Evolutionary conservation across 2,329 filamentous ascomycete genomes (phyloP).

Genomic region (Pyricularia grisea): DNA sequence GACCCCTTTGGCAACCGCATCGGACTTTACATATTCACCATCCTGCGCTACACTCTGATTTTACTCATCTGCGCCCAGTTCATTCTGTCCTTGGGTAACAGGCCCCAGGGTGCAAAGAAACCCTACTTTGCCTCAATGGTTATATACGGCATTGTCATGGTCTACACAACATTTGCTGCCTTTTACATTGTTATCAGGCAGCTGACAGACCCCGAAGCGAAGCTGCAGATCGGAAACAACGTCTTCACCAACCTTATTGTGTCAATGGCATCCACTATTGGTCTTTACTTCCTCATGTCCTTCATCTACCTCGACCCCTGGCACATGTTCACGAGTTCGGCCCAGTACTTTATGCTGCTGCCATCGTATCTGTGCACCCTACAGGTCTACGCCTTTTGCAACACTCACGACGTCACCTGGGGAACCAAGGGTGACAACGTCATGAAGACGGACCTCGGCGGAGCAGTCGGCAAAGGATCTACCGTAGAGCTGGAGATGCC

Average conservation of each 20-base stretch:
- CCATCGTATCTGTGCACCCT: conserved; percentile 94
- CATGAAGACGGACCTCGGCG: conserved; percentile 82
- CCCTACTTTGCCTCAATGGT: conserved; percentile 85
- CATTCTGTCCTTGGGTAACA: conserved; percentile 91
- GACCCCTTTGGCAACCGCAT: conserved; percentile 90
- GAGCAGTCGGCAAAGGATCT: conserved; percentile 67
- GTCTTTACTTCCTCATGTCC: conserved; percentile 92
- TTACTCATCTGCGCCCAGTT: conserved; percentile 92
- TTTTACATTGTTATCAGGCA: conserved; percentile 86
- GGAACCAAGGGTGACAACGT: conserved; percentile 98
- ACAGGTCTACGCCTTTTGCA: conserved; percentile 98
- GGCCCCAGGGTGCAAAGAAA: conserved; percentile 87
- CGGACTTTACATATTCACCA: conserved; percentile 74
- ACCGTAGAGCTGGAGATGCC: conserved; percentile 97
- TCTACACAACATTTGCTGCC: conserved; percentile 83
- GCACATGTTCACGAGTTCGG: conserved; percentile 94
- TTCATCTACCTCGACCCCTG: conserved; percentile 96
- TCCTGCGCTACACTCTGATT: conserved; percentile 77
- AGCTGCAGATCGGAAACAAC: conserved; percentile 59
- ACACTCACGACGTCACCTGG: conserved; percentile 98
- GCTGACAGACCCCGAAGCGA: conserved; percentile 37
- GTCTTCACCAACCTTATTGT: conserved; percentile 94
- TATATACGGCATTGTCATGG: conserved; percentile 89
- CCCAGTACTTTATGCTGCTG: conserved; percentile 86
- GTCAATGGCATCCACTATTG: conserved; percentile 78